Base-by-base conservation (phyloP, 345 rosid species). In the Linum tenue region DNA sequence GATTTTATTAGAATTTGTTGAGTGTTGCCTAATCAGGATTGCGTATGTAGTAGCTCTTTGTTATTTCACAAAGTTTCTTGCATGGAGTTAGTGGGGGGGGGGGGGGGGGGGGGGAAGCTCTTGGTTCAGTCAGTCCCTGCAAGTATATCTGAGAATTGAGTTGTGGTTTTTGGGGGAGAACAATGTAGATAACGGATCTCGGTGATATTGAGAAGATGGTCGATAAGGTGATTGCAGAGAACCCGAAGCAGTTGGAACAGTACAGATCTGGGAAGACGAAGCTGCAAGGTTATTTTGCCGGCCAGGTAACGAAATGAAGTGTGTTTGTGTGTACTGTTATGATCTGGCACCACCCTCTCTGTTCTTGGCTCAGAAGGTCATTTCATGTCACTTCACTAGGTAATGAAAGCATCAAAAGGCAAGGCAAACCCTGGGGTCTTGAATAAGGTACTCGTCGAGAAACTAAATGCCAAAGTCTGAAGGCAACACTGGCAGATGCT, bases 351-450 rank as follows among this genome's bases (percentile, higher is more conserved):
- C 37, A 14, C 37, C 4, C 8, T 50, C 31, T 22, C 31, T 22
- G 31, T 22, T 22, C 31, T 22, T 22, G 31, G 31, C 31, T 38
- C 31, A 60, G 55, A 62, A 53, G 22, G 56, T 62, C 35, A 39
- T 14, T 51, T 72, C 44, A 62, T 67, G 63, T 77, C 72, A 15
- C 81, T 22, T 22, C 31, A 22, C 31, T 22, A 92, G 98, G 85
- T 90, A 56, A 92, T 92, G 97, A 92, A 92, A 81, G 69, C 73
- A 69, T 90, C 98, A 2, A 85, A 86, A 76, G 97, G 97, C 37
- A 92, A 86, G 77, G 98, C 96, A 65, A 90, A 85, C 69, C 98
- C 96, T 10, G 91, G 86, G 36, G 75, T 90, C 63, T 77, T 92
- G 63, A 90, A 86, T 84, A 90, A 88, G 76, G 82, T 90, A 65